Conservation (phyloP, 805 yeast genomes). For the Kodamaea laetipori region DNA sequence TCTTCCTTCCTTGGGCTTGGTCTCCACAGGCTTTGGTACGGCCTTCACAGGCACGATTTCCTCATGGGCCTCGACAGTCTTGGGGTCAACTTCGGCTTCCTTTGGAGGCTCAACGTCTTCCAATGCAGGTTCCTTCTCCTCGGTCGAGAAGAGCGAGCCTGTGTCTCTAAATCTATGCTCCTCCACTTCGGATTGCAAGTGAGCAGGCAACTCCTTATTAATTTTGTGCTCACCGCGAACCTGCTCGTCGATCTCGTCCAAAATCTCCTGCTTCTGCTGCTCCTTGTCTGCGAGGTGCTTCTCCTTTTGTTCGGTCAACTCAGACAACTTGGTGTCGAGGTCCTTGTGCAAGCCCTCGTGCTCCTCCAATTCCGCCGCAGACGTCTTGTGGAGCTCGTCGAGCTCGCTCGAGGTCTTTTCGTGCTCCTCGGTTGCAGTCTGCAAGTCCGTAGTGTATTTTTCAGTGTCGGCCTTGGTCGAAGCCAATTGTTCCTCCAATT, state of each 20-base stretch:
- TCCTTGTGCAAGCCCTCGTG: constrained; percentile 33
- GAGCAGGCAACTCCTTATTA: constrained; percentile 54
- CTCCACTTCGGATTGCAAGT: constrained; percentile 41
- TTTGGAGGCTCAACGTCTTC: constrained; percentile 17
- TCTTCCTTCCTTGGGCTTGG: constrained; percentile 9
- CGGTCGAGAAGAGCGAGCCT: constrained; percentile 40
- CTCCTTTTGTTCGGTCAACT: constrained; percentile 43
- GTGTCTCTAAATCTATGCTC: constrained; percentile 41
- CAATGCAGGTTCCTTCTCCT: constrained; percentile 19
- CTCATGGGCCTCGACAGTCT: constrained; percentile 11
- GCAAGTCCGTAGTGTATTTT: constrained; percentile 34
- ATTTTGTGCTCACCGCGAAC: constrained; percentile 52
- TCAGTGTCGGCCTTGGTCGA: constrained; percentile 42
- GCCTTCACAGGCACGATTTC: constrained; percentile 8
- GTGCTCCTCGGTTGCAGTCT: constrained; percentile 37
- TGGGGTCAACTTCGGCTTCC: constrained; percentile 10
- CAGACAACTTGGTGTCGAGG: constrained; percentile 46
- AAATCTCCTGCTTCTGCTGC: constrained; percentile 36
- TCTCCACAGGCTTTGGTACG: constrained; percentile 12
- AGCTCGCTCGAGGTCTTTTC: constrained; percentile 42
- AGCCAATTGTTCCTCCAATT: constrained; percentile 46
- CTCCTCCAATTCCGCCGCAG: constrained; percentile 27
- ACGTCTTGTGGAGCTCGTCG: constrained; percentile 32
- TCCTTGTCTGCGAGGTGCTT: constrained; percentile 39
- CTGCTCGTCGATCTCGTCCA: constrained; percentile 30